A percentile compares a stretch with the other conserved stretches of the same genome.
phyloP scores from a whole-genome alignment of 2,329 filamentous ascomycete species.

The Blastomyces parvus region DNA sequence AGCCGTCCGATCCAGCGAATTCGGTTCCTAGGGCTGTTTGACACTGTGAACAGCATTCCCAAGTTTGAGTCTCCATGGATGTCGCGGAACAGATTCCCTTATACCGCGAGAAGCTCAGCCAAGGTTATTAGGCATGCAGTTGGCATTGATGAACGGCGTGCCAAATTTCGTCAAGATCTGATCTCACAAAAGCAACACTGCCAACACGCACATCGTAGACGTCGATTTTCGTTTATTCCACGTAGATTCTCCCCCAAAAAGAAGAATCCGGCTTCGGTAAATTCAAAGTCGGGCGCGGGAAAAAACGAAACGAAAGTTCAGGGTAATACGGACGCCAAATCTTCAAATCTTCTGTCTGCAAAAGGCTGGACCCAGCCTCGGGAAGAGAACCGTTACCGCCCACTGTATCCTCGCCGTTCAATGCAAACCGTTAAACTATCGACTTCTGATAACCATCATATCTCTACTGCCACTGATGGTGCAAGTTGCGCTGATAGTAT shows the following conservation, averaged over 20 bases:
- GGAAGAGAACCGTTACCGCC: conserved; percentile 8
- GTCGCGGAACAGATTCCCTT: conserved; percentile 17
- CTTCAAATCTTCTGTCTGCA: no score
- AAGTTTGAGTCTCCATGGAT: conserved; percentile 29
- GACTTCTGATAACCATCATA: background rate
- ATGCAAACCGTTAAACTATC: background rate
- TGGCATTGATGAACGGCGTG: conserved; percentile 45
- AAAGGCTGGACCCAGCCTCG: background rate
- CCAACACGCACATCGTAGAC: conserved; percentile 8
- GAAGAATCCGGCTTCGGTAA: background rate
- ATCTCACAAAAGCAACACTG: conserved; percentile 21
- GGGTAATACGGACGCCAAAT: background rate
- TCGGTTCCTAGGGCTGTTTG: conserved; percentile 48
- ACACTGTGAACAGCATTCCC: conserved; percentile 45
- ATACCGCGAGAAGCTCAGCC: conserved; percentile 27
- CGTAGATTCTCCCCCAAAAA: background rate
- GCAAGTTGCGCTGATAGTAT: conserved; percentile 7
- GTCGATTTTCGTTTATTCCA: conserved; percentile 3
- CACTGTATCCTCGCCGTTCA: background rate
- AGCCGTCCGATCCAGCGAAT: conserved; percentile 40
- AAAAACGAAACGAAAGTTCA: background rate
- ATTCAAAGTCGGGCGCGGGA: background rate
- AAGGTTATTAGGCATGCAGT: conserved; percentile 43
- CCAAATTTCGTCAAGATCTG: conserved; percentile 47
- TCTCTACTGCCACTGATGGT: conserved; percentile 2